Conservation (phyloP, 768 basidiomycete genomes). For the Hygrocybe coccinea region DNA sequence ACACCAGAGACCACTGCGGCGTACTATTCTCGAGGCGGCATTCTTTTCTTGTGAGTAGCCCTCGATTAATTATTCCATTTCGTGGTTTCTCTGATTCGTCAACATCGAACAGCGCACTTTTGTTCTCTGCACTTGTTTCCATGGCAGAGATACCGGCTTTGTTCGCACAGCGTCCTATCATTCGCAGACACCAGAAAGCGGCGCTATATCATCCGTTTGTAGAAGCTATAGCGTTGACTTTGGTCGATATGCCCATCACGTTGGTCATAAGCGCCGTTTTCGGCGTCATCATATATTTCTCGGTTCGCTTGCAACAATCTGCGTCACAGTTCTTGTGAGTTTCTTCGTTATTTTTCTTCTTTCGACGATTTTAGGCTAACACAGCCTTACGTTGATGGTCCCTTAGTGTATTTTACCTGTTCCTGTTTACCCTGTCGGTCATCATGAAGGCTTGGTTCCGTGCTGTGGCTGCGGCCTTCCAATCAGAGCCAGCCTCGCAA, state of each 20-base stretch:
- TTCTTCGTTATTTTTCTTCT: conserved; percentile 1
- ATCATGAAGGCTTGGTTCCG: conserved; percentile 78
- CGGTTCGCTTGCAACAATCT: conserved; percentile 51
- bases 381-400: neutral
- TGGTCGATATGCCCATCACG: conserved; percentile 60
- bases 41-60: conserved; percentile 59
- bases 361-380: neutral
- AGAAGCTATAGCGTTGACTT: conserved; percentile 48
- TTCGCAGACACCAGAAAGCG: conserved; percentile 51
- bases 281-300: conserved; percentile 53
- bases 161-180: conserved; percentile 56
- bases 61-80: neutral
- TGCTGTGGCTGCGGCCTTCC: conserved; percentile 55
- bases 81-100: neutral
- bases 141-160: conserved; percentile 48
- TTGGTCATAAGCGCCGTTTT: conserved; percentile 43
- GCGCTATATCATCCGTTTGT: conserved; percentile 60
- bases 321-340: conserved; percentile 64
- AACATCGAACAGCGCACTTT: conserved; percentile 37
- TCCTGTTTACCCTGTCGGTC: conserved; percentile 52
- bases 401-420: conserved; percentile 54
- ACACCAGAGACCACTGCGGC: conserved; percentile 48
- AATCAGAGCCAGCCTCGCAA: conserved; percentile 56
- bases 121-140: conserved; percentile 43
- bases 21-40: conserved; percentile 67